A percentile compares a stretch with the other conserved stretches of the same genome.
These are phyloP conservation scores for Neospora caninum DNA, from an alignment of 169 alveolate genomes.

Conservation along the genomic window DNA sequence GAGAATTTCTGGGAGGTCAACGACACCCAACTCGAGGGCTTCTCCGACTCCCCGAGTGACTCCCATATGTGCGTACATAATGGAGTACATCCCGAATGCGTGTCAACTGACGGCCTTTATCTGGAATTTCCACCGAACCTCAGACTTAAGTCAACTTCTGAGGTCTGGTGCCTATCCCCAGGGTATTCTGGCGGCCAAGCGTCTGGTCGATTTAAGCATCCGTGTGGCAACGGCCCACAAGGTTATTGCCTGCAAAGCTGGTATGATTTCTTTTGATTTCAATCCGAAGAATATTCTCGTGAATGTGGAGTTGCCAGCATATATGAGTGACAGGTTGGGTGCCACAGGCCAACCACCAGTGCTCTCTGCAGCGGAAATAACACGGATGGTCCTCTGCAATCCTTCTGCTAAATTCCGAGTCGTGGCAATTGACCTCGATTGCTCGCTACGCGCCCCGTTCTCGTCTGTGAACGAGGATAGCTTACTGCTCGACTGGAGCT, in stretches of 20 bases:
- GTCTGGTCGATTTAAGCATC: conserved; percentile 14
- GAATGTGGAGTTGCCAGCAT: neutral
- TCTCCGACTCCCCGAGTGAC: neutral
- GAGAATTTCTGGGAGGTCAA: neutral
- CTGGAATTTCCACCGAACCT: conserved; percentile 55
- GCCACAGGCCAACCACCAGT: neutral
- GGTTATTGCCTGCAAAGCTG: conserved; percentile 43
- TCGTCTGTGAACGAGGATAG: conserved; percentile 18
- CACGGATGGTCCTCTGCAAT: conserved; percentile 22
- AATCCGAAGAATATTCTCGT: conserved; percentile 63
- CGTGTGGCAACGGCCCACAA: conserved; percentile 31
- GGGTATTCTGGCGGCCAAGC: neutral
- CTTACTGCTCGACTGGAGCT: conserved; percentile 50
- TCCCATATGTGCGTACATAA: conserved; percentile 47
- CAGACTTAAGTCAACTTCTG: neutral
- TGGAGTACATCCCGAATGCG: conserved; percentile 61
- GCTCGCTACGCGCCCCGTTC: conserved; percentile 52
- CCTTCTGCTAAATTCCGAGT: conserved; percentile 30
- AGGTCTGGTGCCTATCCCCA: neutral
- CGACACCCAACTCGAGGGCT: neutral
- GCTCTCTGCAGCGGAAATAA: conserved; percentile 40
- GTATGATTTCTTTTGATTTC: conserved; percentile 51
- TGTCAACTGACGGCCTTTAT: conserved; percentile 52
- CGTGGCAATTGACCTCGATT: conserved; percentile 60
- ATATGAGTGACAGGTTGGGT: neutral